Conservation (phyloP, 495 filamentous ascomycete species). For the Paragyromitra xinjiangensis region DNA sequence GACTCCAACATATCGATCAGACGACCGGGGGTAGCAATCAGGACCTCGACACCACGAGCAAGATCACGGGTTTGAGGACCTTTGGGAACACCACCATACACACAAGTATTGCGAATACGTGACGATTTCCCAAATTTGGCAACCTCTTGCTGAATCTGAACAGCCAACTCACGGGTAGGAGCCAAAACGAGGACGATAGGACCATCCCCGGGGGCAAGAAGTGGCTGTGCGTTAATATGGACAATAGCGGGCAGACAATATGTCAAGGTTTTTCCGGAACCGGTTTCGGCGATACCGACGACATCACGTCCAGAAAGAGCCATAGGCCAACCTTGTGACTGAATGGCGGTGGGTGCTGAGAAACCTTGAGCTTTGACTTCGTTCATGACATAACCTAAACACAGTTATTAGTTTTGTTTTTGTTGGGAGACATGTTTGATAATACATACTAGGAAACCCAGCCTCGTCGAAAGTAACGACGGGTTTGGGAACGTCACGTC, state of each 20-base stretch:
- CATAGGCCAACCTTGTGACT: constrained; percentile 99
- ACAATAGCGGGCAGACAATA: constrained; percentile 99
- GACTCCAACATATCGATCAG: constrained; percentile 98
- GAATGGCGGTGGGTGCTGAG: constrained; percentile 88
- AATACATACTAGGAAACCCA: constrained; percentile 74
- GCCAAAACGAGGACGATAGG: constrained; percentile 96
- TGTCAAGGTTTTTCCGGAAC: constrained; percentile 97
- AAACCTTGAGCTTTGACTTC: constrained; percentile 99
- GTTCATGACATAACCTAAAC: constrained; percentile 83
- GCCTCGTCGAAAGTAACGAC: constrained; percentile 98
- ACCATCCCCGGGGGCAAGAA: constrained; percentile 94
- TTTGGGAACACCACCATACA: constrained; percentile 98
- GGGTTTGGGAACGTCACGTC: constrained; percentile 82
- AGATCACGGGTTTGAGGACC: constrained; percentile 95
- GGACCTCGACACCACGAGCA: constrained; percentile 83
- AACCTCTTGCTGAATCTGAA: constrained; percentile 95
- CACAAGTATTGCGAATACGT: constrained; percentile 97
- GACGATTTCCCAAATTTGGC: constrained; percentile 98
- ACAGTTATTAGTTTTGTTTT: constrained; percentile 19
- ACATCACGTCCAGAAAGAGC: constrained; percentile 97
- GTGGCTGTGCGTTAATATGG: constrained; percentile 98
- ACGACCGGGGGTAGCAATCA: constrained; percentile 96
- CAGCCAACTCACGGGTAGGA: constrained; percentile 95
- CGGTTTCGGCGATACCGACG: constrained; percentile 98
- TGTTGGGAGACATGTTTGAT: background rate